A percentile compares a stretch with the other conserved stretches of the same genome.
Conservation (phyloP, 805 yeast genomes). For the Ogataea dorogensis region DNA sequence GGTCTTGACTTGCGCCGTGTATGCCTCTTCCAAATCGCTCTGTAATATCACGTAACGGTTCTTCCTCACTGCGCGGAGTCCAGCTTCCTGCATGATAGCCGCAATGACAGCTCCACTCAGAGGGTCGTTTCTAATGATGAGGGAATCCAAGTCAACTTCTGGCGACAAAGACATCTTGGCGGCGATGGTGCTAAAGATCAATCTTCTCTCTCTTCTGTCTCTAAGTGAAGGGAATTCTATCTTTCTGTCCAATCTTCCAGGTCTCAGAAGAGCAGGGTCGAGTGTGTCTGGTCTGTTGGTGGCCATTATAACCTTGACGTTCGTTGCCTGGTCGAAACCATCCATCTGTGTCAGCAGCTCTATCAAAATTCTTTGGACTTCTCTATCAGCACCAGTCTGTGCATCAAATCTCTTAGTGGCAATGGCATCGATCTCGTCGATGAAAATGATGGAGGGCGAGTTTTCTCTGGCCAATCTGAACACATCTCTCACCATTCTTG, state of each 20-base stretch:
- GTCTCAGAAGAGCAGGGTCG: slow-evolving; percentile 97
- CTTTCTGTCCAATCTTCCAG: slow-evolving; percentile 97
- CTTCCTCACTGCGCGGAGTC: slow-evolving; percentile 96
- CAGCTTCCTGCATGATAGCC: slow-evolving; percentile 99
- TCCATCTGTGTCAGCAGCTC: slow-evolving; percentile 98
- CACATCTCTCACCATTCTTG: slow-evolving; percentile 98
- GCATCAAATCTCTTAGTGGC: slow-evolving; percentile 99
- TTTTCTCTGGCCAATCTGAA: slow-evolving; percentile 96
- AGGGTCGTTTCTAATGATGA: slow-evolving; percentile 94
- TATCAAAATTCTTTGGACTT: slow-evolving; percentile 94
- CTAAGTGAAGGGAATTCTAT: slow-evolving; percentile 95
- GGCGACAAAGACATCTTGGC: slow-evolving; percentile 98
- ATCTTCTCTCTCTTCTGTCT: slow-evolving; percentile 96
- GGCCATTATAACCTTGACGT: slow-evolving; percentile 98
- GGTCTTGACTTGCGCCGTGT: slow-evolving; percentile 92
- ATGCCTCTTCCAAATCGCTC: slow-evolving; percentile 96
- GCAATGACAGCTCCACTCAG: slow-evolving; percentile 97
- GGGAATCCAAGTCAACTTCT: slow-evolving; percentile 92
- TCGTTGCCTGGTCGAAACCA: slow-evolving; percentile 94
- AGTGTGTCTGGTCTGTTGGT: slow-evolving; percentile 99
- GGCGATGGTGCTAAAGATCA: slow-evolving; percentile 93
- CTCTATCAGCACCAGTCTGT: slow-evolving; percentile 99
- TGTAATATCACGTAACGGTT: slow-evolving; percentile 96
- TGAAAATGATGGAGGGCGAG: slow-evolving; percentile 94
- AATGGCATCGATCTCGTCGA: slow-evolving; percentile 98